Percentiles rank a stretch among this genome's conserved stretches.
These are phyloP conservation scores for Curvularia sp. DNA, from an alignment of 2,329 filamentous ascomycete genomes.

Conservation along the genomic window DNA sequence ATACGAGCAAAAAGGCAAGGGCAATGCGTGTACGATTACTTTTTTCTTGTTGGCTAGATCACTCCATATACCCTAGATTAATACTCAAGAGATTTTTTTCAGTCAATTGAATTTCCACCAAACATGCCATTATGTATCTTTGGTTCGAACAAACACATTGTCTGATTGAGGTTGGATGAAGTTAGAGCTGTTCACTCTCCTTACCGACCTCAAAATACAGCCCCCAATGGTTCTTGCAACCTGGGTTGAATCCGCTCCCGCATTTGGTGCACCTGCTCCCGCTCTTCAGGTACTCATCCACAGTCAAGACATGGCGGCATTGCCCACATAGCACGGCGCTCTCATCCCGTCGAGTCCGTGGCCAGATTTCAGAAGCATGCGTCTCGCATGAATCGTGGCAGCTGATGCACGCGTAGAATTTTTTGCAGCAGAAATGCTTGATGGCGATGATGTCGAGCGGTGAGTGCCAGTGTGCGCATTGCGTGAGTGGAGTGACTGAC, in stretches of 20 bases:
- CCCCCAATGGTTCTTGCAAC: constrained; percentile 46
- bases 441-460: constrained; percentile 50
- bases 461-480: constrained; percentile 46
- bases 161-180: neutral
- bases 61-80: constrained; percentile 1
- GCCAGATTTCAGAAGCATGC: constrained; percentile 39
- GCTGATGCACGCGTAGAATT: constrained; percentile 49
- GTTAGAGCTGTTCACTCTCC: neutral
- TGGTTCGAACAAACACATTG: neutral
- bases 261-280: constrained; percentile 40
- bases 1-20: neutral
- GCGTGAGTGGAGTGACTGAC: constrained; percentile 38
- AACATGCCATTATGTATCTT: neutral
- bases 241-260: constrained; percentile 43
- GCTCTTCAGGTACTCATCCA: constrained; percentile 43
- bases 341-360: constrained; percentile 23
- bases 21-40: neutral
- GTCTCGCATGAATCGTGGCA: constrained; percentile 43
- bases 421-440: constrained; percentile 47
- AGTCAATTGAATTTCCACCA: neutral
- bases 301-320: constrained; percentile 38
- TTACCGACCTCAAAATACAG: constrained; percentile 39
- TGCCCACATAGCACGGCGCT: constrained; percentile 42
- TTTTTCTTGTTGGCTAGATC: neutral
- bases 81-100: neutral